These are phyloP conservation scores for Boletellus ananiceps DNA, from an alignment of 768 basidiomycete genomes.

Conservation along the genomic window DNA sequence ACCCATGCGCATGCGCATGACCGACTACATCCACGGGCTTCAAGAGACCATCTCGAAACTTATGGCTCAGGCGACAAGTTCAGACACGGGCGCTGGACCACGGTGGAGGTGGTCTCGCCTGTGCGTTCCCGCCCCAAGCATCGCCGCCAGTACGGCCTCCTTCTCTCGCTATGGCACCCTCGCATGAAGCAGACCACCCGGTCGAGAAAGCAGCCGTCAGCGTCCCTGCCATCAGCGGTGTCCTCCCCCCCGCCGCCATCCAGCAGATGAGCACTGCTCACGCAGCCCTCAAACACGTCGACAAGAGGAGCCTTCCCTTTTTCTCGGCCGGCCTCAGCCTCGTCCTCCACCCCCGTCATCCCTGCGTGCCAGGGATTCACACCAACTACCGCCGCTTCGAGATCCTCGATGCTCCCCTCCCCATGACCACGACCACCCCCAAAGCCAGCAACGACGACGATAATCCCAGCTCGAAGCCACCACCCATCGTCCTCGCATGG, in stretches of 20 bases:
- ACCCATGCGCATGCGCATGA: constrained; percentile 8
- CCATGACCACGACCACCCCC: not conserved
- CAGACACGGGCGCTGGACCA: constrained; percentile 16
- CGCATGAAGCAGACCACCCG: constrained; percentile 5
- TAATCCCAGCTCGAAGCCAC: not conserved
- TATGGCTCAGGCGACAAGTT: constrained; percentile 10
- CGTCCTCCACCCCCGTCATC: constrained; percentile 23
- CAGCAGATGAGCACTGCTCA: constrained; percentile 23
- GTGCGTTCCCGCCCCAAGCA: no score
- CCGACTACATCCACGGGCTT: constrained; percentile 9
- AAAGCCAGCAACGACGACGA: not conserved
- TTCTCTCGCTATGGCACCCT: no score
- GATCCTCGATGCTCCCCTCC: constrained; percentile 11
- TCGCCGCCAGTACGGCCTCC: no score
- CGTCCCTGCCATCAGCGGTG: constrained; percentile 15
- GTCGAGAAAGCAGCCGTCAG: constrained; percentile 24
- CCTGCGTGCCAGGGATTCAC: constrained; percentile 17
- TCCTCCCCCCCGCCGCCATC: constrained; percentile 19
- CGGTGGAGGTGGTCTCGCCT: no score
- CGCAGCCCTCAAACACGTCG: constrained; percentile 10
- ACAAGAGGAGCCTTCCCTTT: constrained; percentile 12
- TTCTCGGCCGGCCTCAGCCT: no score
- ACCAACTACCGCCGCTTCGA: constrained; percentile 27
- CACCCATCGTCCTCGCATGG: no score
- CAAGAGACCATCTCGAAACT: constrained; percentile 23